Evolutionary conservation across 495 filamentous ascomycete genomes (phyloP).

Genomic region (Friedmanniomyces simplex): DNA sequence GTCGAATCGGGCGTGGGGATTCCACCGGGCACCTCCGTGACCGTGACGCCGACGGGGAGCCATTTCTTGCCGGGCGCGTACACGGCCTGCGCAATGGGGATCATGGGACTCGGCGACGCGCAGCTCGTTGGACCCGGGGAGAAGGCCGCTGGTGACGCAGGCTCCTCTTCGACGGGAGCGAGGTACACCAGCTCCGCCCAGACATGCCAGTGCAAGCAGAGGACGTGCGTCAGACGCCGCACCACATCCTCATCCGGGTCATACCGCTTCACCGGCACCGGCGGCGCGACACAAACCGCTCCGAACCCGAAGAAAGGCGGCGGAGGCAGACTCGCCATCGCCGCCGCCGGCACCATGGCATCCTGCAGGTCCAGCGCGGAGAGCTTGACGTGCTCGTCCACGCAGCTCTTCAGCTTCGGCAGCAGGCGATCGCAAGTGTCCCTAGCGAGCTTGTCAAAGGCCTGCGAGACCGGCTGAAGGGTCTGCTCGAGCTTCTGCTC

Average conservation of each 20-base stretch:
- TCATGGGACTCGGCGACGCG: background rate
- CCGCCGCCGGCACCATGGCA: constrained; percentile 18
- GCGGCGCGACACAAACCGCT: constrained; percentile 12
- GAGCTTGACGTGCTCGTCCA: constrained; percentile 17
- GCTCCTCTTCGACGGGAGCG: background rate
- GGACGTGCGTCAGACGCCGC: constrained; percentile 65
- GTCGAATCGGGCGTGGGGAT: background rate
- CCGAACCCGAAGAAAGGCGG: constrained; percentile 18
- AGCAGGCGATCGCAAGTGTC: constrained; percentile 18
- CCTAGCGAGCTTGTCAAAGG: constrained; percentile 21
- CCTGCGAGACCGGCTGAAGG: constrained; percentile 7
- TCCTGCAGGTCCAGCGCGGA: constrained; percentile 29
- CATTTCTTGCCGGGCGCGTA: constrained; percentile 14
- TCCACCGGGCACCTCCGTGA: constrained; percentile 9
- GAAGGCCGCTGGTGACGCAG: background rate
- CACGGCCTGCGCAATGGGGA: constrained; percentile 16
- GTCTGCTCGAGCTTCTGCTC: constrained; percentile 17
- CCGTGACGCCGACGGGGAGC: constrained; percentile 11
- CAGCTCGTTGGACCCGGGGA: background rate
- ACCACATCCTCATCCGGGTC: constrained; percentile 56
- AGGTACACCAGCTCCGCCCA: constrained; percentile 65
- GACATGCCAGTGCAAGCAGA: constrained; percentile 74
- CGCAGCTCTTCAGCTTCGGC: constrained; percentile 20
- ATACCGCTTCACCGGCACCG: constrained; percentile 29
- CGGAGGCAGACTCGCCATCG: background rate